Evolutionary conservation across 805 yeast species (phyloP).

Genomic region (Saccharomycopsis sp.): DNA sequence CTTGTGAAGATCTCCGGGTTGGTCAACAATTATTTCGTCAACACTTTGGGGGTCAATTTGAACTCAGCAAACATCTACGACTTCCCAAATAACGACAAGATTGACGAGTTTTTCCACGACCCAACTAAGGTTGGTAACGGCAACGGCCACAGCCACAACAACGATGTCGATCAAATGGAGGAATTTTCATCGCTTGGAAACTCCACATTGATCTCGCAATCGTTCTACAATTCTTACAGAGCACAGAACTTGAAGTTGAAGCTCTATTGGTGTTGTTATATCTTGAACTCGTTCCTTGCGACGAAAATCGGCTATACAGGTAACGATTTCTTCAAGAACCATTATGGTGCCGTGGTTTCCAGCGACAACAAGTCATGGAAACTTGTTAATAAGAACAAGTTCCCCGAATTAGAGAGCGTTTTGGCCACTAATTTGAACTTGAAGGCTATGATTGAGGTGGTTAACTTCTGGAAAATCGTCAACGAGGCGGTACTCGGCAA

Average conservation of each 20-base stretch:
- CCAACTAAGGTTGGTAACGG: not conserved
- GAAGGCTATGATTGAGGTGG: slow-evolving; percentile 29
- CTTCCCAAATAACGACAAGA: not conserved
- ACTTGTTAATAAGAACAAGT: slow-evolving; percentile 21
- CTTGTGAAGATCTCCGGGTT: slow-evolving; percentile 1
- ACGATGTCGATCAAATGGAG: not conserved
- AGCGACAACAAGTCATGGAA: slow-evolving; percentile 17
- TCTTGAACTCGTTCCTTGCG: slow-evolving; percentile 24
- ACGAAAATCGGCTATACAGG: slow-evolving; percentile 16
- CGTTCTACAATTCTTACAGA: slow-evolving; percentile 9
- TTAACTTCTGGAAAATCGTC: slow-evolving; percentile 29
- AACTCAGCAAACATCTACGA: slow-evolving; percentile 23
- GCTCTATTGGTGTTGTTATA: slow-evolving; percentile 38
- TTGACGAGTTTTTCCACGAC: slow-evolving; percentile 1
- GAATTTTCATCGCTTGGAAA: not conserved
- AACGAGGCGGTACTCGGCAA: slow-evolving; percentile 18
- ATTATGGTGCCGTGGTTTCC: slow-evolving; percentile 21
- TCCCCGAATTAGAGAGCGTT: slow-evolving; percentile 32
- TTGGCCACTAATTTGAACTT: slow-evolving; percentile 31
- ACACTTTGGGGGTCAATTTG: slow-evolving; percentile 27
- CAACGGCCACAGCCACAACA: not conserved
- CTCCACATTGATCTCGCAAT: not conserved
- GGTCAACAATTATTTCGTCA: slow-evolving; percentile 18
- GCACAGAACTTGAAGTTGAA: slow-evolving; percentile 31
- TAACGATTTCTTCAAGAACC: slow-evolving; percentile 9